Percentiles rank a stretch among this genome's conserved stretches.
phyloP scores from a whole-genome alignment of 2,329 filamentous ascomycete genomes.

The Byssoonygena ceratinophila region DNA sequence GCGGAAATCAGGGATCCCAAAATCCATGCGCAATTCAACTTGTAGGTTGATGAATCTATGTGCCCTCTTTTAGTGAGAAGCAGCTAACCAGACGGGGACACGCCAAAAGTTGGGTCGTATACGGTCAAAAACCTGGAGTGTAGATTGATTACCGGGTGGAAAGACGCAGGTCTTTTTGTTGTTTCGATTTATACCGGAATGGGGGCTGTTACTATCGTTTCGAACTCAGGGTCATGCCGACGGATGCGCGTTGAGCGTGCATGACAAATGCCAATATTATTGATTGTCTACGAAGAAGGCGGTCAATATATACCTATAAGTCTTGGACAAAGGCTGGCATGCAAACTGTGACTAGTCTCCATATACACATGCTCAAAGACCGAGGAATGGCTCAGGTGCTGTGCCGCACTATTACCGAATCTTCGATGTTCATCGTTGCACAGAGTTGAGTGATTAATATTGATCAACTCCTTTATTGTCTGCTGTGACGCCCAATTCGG shows the following conservation, averaged over 20 bases:
- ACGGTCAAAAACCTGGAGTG: background rate
- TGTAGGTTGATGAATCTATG: slow-evolving; percentile 15
- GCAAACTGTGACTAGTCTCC: background rate
- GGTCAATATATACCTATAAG: background rate
- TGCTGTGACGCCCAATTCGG: too few species aligned
- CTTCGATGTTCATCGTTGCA: too few species aligned
- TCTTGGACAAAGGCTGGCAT: background rate
- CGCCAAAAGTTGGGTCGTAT: background rate
- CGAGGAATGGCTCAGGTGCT: background rate
- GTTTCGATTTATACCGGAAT: background rate
- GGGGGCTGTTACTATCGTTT: background rate
- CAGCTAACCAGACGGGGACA: background rate
- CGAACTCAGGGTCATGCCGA: background rate
- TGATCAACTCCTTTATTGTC: background rate
- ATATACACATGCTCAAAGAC: background rate
- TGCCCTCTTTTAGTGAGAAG: background rate
- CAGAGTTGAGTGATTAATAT: too few species aligned
- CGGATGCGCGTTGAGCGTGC: background rate
- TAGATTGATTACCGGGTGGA: background rate
- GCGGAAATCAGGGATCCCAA: slow-evolving; percentile 25
- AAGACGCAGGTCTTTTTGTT: background rate
- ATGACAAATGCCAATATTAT: background rate
- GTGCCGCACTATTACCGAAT: background rate
- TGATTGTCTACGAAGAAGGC: background rate
- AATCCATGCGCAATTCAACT: slow-evolving; percentile 25